Conservation (phyloP, 495 filamentous ascomycete genomes). For the Sordaria brevicollis region DNA sequence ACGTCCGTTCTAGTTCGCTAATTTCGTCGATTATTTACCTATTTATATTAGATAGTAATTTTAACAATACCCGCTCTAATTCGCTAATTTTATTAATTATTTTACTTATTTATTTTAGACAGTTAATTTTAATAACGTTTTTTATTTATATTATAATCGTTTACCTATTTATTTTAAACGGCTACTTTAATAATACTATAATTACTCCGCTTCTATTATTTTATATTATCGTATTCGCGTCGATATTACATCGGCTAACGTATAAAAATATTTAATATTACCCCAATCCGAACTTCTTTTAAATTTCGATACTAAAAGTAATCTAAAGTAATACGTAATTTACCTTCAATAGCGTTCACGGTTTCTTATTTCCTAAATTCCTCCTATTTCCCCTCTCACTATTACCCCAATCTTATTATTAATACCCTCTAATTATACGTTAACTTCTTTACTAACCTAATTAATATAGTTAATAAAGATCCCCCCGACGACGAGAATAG, state of each 20-base stretch:
- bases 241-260: too few relatives aligned
- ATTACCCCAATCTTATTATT: background rate
- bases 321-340: too few relatives aligned
- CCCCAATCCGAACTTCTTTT: background rate
- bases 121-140: too few relatives aligned
- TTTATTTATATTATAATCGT: too few relatives aligned
- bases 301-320: background rate
- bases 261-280: background rate
- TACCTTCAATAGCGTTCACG: background rate
- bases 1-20: background rate
- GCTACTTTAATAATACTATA: too few relatives aligned
- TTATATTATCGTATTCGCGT: too few relatives aligned
- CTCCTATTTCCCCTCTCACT: background rate
- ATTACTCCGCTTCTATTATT: too few relatives aligned
- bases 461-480: background rate
- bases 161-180: too few relatives aligned
- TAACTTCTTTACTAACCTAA: background rate
- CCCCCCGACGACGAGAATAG: too few relatives aligned
- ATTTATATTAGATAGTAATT: background rate
- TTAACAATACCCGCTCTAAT: background rate
- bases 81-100: too few relatives aligned
- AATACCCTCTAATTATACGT: too few relatives aligned
- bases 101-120: too few relatives aligned
- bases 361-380: background rate
- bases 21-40: background rate